These are phyloP conservation scores for Azolla pinnata DNA, from an alignment of 75 land plant species.

Conservation along the genomic window DNA sequence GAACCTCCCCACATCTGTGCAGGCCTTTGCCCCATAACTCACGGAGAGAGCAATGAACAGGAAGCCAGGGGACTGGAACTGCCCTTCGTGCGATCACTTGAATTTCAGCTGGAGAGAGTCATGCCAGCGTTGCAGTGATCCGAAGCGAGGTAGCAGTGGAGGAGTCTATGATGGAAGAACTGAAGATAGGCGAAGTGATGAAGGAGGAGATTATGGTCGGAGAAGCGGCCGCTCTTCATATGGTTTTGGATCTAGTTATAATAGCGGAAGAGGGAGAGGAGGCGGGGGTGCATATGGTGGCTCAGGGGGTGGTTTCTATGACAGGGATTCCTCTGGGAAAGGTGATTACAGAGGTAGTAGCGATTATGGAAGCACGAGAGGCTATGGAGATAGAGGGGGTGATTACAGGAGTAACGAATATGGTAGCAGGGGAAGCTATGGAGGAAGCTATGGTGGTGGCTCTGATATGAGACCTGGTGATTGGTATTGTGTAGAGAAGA, in stretches of 20 bases:
- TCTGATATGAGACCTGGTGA: slow-evolving; percentile 19
- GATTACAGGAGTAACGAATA: no score
- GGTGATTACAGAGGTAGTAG: slow-evolving; percentile 2
- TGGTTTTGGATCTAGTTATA: slow-evolving; percentile 2
- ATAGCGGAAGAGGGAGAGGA: slow-evolving; percentile 15
- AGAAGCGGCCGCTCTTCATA: neutral
- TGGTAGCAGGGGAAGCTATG: slow-evolving; percentile 7
- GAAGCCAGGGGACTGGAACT: slow-evolving; percentile 60
- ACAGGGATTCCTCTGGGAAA: neutral
- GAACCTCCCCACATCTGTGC: no score
- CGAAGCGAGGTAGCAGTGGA: slow-evolving; percentile 9
- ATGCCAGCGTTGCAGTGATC: slow-evolving; percentile 25
- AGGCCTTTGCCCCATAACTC: no score
- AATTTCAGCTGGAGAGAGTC: slow-evolving; percentile 55
- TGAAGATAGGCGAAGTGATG: slow-evolving; percentile 1
- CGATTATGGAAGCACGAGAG: neutral
- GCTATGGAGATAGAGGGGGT: neutral
- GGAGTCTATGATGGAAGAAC: slow-evolving; percentile 2
- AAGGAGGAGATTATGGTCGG: neutral
- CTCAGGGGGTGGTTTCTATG: neutral
- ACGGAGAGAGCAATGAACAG: no score
- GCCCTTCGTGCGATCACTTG: slow-evolving; percentile 46
- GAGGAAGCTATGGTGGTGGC: slow-evolving; percentile 8
- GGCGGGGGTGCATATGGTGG: slow-evolving; percentile 5
- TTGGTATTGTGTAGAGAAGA: slow-evolving; percentile 15